Evolutionary conservation across 768 basidiomycete genomes (phyloP).

Genomic region (Thelephora aurantiotincta): DNA sequence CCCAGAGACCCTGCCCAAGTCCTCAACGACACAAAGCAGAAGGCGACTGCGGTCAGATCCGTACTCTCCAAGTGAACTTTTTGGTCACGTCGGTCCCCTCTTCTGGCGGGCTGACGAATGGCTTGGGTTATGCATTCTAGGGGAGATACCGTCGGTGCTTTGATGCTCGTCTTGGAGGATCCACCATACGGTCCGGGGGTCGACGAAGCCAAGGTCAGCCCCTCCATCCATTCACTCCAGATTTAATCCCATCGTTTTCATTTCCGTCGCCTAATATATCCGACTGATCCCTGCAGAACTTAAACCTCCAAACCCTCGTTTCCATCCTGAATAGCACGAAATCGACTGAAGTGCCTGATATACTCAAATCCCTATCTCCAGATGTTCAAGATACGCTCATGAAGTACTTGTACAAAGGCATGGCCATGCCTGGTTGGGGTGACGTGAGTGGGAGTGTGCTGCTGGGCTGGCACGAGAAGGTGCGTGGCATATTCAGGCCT

Average conservation of each 20-base stretch:
- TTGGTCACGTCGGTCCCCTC: too few relatives aligned
- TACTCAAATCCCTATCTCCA: slow-evolving; percentile 57
- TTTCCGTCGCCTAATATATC: neutral
- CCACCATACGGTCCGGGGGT: slow-evolving; percentile 82
- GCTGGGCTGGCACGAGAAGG: slow-evolving; percentile 95
- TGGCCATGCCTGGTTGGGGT: slow-evolving; percentile 50
- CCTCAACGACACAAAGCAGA: slow-evolving; percentile 63
- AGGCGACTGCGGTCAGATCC: slow-evolving; percentile 10
- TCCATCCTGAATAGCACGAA: slow-evolving; percentile 92
- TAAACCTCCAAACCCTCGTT: slow-evolving; percentile 68
- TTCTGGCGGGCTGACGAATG: too few relatives aligned
- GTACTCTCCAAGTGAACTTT: too few relatives aligned
- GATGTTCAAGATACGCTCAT: slow-evolving; percentile 83
- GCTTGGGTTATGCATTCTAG: too few relatives aligned
- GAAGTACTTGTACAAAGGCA: slow-evolving; percentile 98
- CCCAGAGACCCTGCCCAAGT: slow-evolving; percentile 65
- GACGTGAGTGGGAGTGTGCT: slow-evolving; percentile 55
- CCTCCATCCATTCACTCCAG: neutral
- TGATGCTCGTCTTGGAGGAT: slow-evolving; percentile 38
- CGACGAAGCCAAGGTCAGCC: slow-evolving; percentile 78
- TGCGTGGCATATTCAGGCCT: slow-evolving; percentile 17
- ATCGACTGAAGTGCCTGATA: slow-evolving; percentile 66
- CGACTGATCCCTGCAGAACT: slow-evolving; percentile 29
- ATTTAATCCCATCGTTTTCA: neutral
- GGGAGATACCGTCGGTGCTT: too few relatives aligned